Percentiles rank a stretch among this genome's conserved stretches.
phyloP scores from a whole-genome alignment of 2,329 filamentous ascomycete species.

The Phyllosticta citribraziliensis region DNA sequence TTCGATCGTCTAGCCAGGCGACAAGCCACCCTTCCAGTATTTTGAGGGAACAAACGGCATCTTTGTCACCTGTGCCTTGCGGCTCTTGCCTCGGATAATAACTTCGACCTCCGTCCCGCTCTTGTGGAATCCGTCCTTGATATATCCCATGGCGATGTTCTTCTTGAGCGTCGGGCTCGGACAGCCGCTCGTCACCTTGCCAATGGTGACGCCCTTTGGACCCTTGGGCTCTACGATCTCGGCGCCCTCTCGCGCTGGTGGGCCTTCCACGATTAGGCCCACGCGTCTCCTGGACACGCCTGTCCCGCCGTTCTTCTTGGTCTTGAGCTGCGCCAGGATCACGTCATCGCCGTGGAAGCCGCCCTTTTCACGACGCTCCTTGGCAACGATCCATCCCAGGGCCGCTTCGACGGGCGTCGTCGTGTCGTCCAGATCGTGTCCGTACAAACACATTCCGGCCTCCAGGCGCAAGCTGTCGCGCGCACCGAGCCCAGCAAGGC shows the following conservation, averaged over 20 bases:
- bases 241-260: slow-evolving; percentile 82
- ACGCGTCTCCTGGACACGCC: slow-evolving; percentile 66
- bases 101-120: slow-evolving; percentile 72
- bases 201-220: slow-evolving; percentile 54
- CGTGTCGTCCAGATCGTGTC: slow-evolving; percentile 83
- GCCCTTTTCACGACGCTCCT: slow-evolving; percentile 57
- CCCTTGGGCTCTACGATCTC: slow-evolving; percentile 53
- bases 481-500: slow-evolving; percentile 75
- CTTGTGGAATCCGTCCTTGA: slow-evolving; percentile 74
- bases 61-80: slow-evolving; percentile 67
- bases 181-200: slow-evolving; percentile 77
- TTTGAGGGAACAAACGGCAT: slow-evolving; percentile 82
- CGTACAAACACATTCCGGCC: slow-evolving; percentile 98
- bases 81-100: slow-evolving; percentile 64
- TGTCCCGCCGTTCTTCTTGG: slow-evolving; percentile 59
- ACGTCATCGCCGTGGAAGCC: slow-evolving; percentile 79
- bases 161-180: slow-evolving; percentile 76
- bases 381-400: slow-evolving; percentile 74
- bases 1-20: neutral
- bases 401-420: slow-evolving; percentile 59
- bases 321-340: slow-evolving; percentile 67
- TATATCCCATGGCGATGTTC: slow-evolving; percentile 95
- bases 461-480: slow-evolving; percentile 88
- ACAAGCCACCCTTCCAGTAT: slow-evolving; percentile 48
- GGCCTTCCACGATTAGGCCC: slow-evolving; percentile 72